These are phyloP conservation scores for Aurantiochytrium sp. DNA, from an alignment of 108 stramenopile species.

Conservation along the genomic window DNA sequence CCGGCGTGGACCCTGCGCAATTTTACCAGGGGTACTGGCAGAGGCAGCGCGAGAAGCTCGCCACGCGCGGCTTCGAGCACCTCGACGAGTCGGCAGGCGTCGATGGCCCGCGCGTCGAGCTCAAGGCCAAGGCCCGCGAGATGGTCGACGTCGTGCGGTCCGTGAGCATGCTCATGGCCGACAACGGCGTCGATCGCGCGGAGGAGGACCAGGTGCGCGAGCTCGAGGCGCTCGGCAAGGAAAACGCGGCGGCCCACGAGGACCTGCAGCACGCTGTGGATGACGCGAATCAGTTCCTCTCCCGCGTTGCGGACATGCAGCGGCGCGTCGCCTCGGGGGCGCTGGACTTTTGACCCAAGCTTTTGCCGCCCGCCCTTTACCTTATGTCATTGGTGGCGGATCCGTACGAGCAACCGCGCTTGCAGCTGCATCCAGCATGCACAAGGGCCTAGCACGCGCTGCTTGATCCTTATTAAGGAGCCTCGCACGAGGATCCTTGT, in stretches of 20 bases:
- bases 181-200: background rate
- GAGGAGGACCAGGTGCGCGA: background rate
- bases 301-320: background rate
- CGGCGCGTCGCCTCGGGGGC: background rate
- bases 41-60: background rate
- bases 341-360: background rate
- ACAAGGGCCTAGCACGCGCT: too few relatives aligned
- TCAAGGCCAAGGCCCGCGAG: slow-evolving; percentile 6
- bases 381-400: too few relatives aligned
- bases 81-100: background rate
- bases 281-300: background rate
- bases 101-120: background rate
- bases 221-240: background rate
- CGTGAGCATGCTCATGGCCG: background rate
- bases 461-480: too few relatives aligned
- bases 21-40: background rate
- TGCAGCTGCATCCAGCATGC: too few relatives aligned
- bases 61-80: background rate
- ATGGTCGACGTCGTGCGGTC: background rate
- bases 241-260: background rate
- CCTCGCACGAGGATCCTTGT: too few relatives aligned
- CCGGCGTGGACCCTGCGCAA: background rate
- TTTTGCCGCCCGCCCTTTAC: too few relatives aligned
- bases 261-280: background rate
- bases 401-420: too few relatives aligned